Percentiles rank a stretch among this genome's conserved stretches.
Conservation (phyloP, 2,329 filamentous ascomycete genomes). For the Colletotrichum liaoningense region DNA sequence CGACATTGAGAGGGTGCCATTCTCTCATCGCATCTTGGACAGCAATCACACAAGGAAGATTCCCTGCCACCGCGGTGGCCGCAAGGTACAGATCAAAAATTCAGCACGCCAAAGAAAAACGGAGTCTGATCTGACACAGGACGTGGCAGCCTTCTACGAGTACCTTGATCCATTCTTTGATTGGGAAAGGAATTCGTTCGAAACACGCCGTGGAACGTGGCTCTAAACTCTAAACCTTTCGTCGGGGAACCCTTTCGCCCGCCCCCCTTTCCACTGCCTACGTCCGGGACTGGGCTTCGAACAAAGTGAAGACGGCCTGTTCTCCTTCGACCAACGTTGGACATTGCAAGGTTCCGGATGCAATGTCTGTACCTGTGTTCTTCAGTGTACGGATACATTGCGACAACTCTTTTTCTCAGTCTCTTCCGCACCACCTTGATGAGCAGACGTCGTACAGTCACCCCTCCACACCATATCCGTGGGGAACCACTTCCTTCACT, state of each 20-base stretch:
- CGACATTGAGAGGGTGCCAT: not conserved
- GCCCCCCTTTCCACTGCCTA: not conserved
- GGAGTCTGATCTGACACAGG: conserved; percentile 1
- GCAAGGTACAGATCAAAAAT: conserved; percentile 22
- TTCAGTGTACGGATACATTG: not conserved
- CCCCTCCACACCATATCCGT: not conserved
- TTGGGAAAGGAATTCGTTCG: conserved; percentile 29
- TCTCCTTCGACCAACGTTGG: not conserved
- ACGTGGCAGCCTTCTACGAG: not conserved
- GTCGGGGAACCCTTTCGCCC: conserved; percentile 8
- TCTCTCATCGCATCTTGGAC: not conserved
- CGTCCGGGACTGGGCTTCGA: conserved; percentile 6
- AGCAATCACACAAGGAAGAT: not conserved
- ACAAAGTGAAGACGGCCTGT: conserved; percentile 10
- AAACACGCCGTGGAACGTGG: conserved; percentile 34
- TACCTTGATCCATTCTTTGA: not conserved
- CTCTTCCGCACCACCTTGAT: not conserved
- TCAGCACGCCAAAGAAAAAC: not conserved
- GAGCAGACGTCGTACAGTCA: not conserved
- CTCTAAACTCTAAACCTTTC: conserved; percentile 22
- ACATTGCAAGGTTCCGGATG: not conserved
- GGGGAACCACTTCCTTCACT: not conserved
- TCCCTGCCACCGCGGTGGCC: not conserved
- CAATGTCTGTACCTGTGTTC: not conserved
- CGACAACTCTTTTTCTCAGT: not conserved